Evolutionary conservation across 2,329 filamentous ascomycete species (phyloP).

Genomic region (Nothopassalora personata): DNA sequence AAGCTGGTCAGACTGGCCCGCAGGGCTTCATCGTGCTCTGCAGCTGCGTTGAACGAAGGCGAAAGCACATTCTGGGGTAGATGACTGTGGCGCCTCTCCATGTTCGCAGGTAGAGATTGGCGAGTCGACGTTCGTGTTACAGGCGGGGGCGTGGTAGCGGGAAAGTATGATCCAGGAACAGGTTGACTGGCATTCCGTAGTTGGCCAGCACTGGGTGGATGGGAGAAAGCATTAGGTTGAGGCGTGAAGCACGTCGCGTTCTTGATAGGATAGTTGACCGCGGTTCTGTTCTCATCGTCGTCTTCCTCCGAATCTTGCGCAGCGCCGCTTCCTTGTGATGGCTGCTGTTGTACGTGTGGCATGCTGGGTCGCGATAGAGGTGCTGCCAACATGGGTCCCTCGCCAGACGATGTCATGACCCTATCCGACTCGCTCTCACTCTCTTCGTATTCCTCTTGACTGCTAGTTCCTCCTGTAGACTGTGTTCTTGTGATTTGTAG

Average conservation of each 20-base stretch:
- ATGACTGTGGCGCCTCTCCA: conserved; percentile 41
- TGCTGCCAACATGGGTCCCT: conserved; percentile 42
- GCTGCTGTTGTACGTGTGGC: conserved; percentile 12
- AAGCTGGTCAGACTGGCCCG: conserved; percentile 91
- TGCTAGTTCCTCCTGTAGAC: conserved; percentile 54
- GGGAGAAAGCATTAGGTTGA: conserved; percentile 87
- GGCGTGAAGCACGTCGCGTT: conserved; percentile 63
- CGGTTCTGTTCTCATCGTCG: conserved; percentile 73
- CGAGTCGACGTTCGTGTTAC: conserved; percentile 21
- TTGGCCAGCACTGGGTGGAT: conserved; percentile 59
- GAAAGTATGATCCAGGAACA: conserved; percentile 43
- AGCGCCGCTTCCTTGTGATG: conserved; percentile 37
- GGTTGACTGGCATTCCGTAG: conserved; percentile 45
- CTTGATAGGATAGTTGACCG: conserved; percentile 59
- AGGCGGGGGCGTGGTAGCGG: conserved; percentile 32
- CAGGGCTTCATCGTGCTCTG: conserved; percentile 84
- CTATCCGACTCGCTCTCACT: conserved; percentile 84
- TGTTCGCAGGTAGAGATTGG: conserved; percentile 32
- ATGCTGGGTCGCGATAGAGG: conserved; percentile 28
- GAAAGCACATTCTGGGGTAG: conserved; percentile 63
- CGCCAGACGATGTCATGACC: conserved; percentile 59
- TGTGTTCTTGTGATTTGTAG: conserved; percentile 41
- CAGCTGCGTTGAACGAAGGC: conserved; percentile 62
- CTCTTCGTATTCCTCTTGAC: conserved; percentile 92
- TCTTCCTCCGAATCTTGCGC: conserved; percentile 17